These are phyloP conservation scores for Pseudonitzschia multistriata DNA, from an alignment of 108 stramenopile genomes.

Conservation along the genomic window DNA sequence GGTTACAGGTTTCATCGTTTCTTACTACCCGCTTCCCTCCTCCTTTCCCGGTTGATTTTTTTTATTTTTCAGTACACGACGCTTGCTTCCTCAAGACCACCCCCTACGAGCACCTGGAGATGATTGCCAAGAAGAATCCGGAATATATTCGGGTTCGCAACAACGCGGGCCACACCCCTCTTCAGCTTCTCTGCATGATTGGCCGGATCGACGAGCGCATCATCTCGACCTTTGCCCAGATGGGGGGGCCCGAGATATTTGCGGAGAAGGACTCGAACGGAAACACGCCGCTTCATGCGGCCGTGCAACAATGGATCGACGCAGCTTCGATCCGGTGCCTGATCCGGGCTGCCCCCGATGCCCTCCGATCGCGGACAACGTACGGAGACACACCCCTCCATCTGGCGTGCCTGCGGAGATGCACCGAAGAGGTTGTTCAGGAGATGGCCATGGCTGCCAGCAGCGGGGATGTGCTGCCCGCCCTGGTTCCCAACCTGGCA, in stretches of 20 bases:
- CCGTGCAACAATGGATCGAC: constrained; percentile 37
- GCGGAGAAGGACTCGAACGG: constrained; percentile 35
- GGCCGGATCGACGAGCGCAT: constrained; percentile 43
- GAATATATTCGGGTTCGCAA: constrained; percentile 45
- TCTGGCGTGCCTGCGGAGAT: constrained; percentile 40
- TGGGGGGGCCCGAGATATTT: constrained; percentile 47
- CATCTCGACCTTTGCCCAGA: constrained; percentile 39
- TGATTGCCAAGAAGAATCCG: constrained; percentile 42
- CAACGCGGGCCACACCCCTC: constrained; percentile 46
- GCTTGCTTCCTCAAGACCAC: constrained; percentile 46
- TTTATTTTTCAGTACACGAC: constrained; percentile 32
- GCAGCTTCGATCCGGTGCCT: constrained; percentile 32
- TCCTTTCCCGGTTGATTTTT: not conserved
- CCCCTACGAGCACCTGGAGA: constrained; percentile 43
- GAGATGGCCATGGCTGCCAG: constrained; percentile 39
- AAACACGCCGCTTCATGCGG: constrained; percentile 57
- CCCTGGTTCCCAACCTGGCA: constrained; percentile 37
- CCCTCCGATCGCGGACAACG: constrained; percentile 39
- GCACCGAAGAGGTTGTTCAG: constrained; percentile 33
- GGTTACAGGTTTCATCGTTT: not conserved
- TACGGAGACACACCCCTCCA: constrained; percentile 53
- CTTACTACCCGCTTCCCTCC: not conserved
- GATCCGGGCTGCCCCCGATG: constrained; percentile 50
- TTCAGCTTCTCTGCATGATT: constrained; percentile 53
- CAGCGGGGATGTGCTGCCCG: constrained; percentile 19